phyloP scores from a whole-genome alignment of 495 filamentous ascomycete species.

The Parmelia sp. region DNA sequence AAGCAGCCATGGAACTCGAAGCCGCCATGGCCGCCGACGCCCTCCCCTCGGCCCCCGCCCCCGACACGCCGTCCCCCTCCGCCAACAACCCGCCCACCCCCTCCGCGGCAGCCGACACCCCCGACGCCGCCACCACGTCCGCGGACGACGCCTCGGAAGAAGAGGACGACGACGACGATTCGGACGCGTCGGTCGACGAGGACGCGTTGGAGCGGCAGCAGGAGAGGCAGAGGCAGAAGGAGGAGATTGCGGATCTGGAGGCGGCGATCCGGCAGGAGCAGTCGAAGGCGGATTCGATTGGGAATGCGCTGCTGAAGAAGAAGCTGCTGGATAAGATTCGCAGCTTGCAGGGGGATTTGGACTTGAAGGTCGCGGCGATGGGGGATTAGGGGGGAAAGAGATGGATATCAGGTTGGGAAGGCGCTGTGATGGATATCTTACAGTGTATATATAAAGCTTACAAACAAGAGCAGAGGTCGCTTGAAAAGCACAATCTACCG shows the following conservation, averaged over 20 bases:
- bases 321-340: slow-evolving; percentile 46
- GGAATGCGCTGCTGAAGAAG: slow-evolving; percentile 44
- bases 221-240: slow-evolving; percentile 44
- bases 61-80: slow-evolving; percentile 9
- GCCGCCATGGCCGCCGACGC: slow-evolving; percentile 37
- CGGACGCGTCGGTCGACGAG: slow-evolving; percentile 43
- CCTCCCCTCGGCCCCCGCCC: slow-evolving; percentile 15
- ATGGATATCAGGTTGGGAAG: background rate
- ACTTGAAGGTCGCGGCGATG: slow-evolving; percentile 44
- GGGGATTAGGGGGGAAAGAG: slow-evolving; percentile 24
- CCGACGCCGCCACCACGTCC: slow-evolving; percentile 34
- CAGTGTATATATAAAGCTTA: no score
- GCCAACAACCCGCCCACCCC: slow-evolving; percentile 19
- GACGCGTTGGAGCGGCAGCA: slow-evolving; percentile 49
- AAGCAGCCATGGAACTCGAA: slow-evolving; percentile 43
- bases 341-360: slow-evolving; percentile 42
- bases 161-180: slow-evolving; percentile 24
- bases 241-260: slow-evolving; percentile 46
- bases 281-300: slow-evolving; percentile 37
- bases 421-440: background rate
- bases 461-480: no score
- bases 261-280: slow-evolving; percentile 42
- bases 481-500: no score
- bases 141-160: slow-evolving; percentile 32
- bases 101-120: slow-evolving; percentile 14